Percentiles rank a stretch among this genome's conserved stretches.
These are phyloP conservation scores for Stephanodiscus triporus DNA, from an alignment of 108 stramenopile species.

Conservation along the genomic window DNA sequence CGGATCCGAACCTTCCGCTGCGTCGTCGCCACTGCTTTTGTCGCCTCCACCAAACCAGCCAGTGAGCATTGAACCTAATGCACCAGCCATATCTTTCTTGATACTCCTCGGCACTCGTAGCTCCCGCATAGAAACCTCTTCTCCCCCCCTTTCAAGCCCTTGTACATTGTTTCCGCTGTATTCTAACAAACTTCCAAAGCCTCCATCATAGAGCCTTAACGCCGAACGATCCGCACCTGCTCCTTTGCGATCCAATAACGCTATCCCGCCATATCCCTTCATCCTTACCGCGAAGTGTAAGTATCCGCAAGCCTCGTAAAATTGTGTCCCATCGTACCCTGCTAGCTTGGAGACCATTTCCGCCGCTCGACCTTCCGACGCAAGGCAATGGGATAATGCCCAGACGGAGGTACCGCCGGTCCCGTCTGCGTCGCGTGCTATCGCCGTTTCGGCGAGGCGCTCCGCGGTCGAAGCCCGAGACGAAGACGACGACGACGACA, in stretches of 20 bases:
- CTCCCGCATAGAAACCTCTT: constrained; percentile 32
- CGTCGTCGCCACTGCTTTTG: constrained; percentile 5
- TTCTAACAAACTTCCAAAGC: constrained; percentile 63
- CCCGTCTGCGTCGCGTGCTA: constrained; percentile 57
- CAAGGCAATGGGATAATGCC: constrained; percentile 71
- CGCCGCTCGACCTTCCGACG: constrained; percentile 72
- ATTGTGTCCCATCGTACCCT: constrained; percentile 65
- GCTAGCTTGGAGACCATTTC: constrained; percentile 81
- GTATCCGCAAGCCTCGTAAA: constrained; percentile 71
- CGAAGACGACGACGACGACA: constrained; percentile 62
- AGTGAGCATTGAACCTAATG: constrained; percentile 44
- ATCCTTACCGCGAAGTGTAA: constrained; percentile 74
- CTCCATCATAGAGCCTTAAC: constrained; percentile 71
- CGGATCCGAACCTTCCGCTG: background rate
- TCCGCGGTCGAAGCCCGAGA: constrained; percentile 60
- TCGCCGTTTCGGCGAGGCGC: constrained; percentile 54
- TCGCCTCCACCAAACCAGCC: constrained; percentile 38
- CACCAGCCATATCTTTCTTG: constrained; percentile 43
- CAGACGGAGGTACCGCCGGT: constrained; percentile 68
- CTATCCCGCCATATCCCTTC: constrained; percentile 75
- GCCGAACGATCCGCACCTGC: constrained; percentile 67
- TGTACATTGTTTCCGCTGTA: constrained; percentile 66
- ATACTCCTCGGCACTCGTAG: constrained; percentile 36
- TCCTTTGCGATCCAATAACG: constrained; percentile 74
- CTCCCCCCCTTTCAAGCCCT: constrained; percentile 37